Base-by-base conservation (phyloP, 192 early-diverging fungal genomes). In the Allomyces macrogynus region DNA sequence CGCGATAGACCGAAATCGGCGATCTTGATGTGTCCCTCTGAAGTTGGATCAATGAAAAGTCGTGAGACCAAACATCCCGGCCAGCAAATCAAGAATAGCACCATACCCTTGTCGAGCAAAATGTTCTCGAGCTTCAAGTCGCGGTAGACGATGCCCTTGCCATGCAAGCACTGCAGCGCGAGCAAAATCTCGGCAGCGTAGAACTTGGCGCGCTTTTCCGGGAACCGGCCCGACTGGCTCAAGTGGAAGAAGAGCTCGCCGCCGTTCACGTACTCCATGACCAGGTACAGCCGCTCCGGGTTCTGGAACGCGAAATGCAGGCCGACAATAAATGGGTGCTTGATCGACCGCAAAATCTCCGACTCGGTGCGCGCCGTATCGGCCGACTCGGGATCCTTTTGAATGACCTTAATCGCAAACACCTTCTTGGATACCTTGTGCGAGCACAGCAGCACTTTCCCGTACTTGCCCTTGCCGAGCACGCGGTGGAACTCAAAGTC, bases 241-340 rank as follows among this genome's bases (percentile, higher is more conserved):
- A 97, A 76, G 67, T 92, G 89, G n/a, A 86, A 88, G 69, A 93
- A 93, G 63, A 97, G 80, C 72, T 94, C 92, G 54, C 94, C 94
- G 49, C 94, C 94, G 3, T 83, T 85, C 24, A 92, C 81, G 76
- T 92, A 97, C 63, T 86, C 85, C 67, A 97, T 76, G 67, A 97
- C 87, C 71, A 97, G 72, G 74, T 87, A 94, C 23, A 97, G 79
- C 66, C 84, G 83, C 49, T 84, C 81, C 60, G 86, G 78, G 22
- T 89, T 90, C 73, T 97, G 92, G 73, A 97, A 97, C 22, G 92
- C 92, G 66, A 89, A 95, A 71, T 83, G 81, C 57, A 97, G 79
- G 68, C 88, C 89, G 68, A 97, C 91, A 66, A 95, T 90, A 70
- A 93, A 95, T 5, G 92, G 89, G 69, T 95, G 89, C 24, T 82